phyloP scores from a whole-genome alignment of 148 eudicot species.

The Arbutus unedo region DNA sequence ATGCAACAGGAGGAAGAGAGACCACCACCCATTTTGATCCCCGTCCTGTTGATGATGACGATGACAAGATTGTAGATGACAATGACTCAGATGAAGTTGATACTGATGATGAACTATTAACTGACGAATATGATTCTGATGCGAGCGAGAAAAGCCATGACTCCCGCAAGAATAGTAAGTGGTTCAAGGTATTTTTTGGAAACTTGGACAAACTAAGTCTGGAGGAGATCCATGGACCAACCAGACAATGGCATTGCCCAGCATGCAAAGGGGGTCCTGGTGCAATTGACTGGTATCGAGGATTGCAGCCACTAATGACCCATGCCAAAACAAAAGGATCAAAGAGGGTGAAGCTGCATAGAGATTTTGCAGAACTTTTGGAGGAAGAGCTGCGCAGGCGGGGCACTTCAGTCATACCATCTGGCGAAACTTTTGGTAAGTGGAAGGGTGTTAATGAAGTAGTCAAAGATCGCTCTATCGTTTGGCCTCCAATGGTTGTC shows the following conservation, averaged over 20 bases:
- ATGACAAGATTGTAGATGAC: constrained; percentile 22
- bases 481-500: constrained; percentile 92
- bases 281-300: constrained; percentile 72
- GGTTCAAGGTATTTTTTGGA: constrained; percentile 50
- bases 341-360: constrained; percentile 56
- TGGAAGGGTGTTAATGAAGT: constrained; percentile 52
- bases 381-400: constrained; percentile 63
- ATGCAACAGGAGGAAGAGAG: constrained; percentile 1
- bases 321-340: constrained; percentile 74
- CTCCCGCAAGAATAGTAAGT: constrained; percentile 41
- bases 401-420: constrained; percentile 54
- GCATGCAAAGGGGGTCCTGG: constrained; percentile 85
- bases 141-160: constrained; percentile 45
- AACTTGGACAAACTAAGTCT: constrained; percentile 42
- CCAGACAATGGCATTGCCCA: constrained; percentile 82
- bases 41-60: constrained; percentile 19
- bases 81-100: constrained; percentile 41
- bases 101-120: constrained; percentile 43
- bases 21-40: background rate
- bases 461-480: constrained; percentile 46
- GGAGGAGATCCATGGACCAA: constrained; percentile 52
- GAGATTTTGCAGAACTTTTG: constrained; percentile 56
- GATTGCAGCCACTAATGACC: constrained; percentile 52
- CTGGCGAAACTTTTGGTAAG: constrained; percentile 53
- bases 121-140: constrained; percentile 60